Base-by-base conservation (phyloP, 2,329 filamentous ascomycete species). In the Colletotrichum sp. region DNA sequence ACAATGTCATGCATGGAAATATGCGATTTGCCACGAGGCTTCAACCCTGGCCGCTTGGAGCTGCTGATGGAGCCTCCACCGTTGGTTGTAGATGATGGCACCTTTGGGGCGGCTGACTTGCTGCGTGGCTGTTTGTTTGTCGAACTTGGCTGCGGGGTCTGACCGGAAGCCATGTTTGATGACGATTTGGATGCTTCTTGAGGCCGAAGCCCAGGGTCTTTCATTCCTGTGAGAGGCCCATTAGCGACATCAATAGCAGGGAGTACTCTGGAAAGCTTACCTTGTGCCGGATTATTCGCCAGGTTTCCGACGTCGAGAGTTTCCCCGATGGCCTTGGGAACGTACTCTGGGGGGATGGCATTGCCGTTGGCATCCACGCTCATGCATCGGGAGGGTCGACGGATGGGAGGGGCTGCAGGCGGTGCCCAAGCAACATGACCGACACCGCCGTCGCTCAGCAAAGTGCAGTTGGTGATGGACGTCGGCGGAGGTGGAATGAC, bases 391-490 rank as follows among this genome's bases (percentile, higher is more conserved):
- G 70, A 72, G 15, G 73, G 66, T 6, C 74, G 69, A 7, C 55
- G 74, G 24, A 63, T 24, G 16, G 34, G 13, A 15, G 60, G 15
- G 44, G 21, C 71, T 32, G 65, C 73, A 44, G 60, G 60, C 10
- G 59, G 24, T 34, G 30, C 62, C 74, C 67, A 63, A 9, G 24
- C 26, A 52, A 76, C 49, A 10, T 16, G 39, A 12, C 36, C 63
- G 5, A 59, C 12, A 2, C 39, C 24, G 18, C 74, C 69, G 24
- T 57, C 18, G 18, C 74, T 64, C 8, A 76, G 24, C 9, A 77
- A 39, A 66, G 66, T 77, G 34, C 76, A 77, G 16, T 68, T n/a
- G 13, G 76, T 64, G 2, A 69, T 74, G 30, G 75, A 69, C 13
- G 32, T 26, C 16, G 76, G 76, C 24, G 44, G 49, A 26, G 70